Evolutionary conservation across 108 stramenopile genomes (phyloP).

Genomic region (Cyclotella baltica): DNA sequence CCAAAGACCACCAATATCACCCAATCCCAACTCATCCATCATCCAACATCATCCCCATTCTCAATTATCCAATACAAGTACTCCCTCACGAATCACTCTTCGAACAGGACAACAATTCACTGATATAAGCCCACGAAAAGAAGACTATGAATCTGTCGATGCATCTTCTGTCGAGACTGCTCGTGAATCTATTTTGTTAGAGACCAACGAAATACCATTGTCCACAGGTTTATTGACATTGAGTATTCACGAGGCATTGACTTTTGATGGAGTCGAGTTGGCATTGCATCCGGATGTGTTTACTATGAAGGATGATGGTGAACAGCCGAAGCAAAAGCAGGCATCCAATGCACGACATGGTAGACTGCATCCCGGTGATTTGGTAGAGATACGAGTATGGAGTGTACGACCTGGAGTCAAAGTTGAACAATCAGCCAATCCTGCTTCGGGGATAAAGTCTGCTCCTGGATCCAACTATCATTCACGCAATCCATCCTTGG

Average conservation of each 20-base stretch:
- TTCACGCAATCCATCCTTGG: constrained; percentile 35
- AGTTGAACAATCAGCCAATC: constrained; percentile 11
- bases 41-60: neutral
- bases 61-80: neutral
- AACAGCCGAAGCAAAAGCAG: neutral
- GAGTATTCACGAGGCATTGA: constrained; percentile 84
- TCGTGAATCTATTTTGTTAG: neutral
- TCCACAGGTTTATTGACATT: constrained; percentile 75
- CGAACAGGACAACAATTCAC: neutral
- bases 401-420: constrained; percentile 34
- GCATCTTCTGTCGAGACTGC: neutral
- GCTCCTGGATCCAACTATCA: constrained; percentile 23
- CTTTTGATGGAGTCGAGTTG: constrained; percentile 84
- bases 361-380: constrained; percentile 51
- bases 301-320: constrained; percentile 17
- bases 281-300: constrained; percentile 88
- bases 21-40: neutral
- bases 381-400: constrained; percentile 90
- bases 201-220: constrained; percentile 30
- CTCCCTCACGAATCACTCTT: neutral
- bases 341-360: neutral
- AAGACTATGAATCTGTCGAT: neutral
- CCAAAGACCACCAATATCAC: constrained; percentile 7
- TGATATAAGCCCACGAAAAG: neutral
- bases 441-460: too few species aligned